Base-by-base conservation (phyloP, 2,329 filamentous ascomycete species). In the Ceratocystis colombiana region DNA sequence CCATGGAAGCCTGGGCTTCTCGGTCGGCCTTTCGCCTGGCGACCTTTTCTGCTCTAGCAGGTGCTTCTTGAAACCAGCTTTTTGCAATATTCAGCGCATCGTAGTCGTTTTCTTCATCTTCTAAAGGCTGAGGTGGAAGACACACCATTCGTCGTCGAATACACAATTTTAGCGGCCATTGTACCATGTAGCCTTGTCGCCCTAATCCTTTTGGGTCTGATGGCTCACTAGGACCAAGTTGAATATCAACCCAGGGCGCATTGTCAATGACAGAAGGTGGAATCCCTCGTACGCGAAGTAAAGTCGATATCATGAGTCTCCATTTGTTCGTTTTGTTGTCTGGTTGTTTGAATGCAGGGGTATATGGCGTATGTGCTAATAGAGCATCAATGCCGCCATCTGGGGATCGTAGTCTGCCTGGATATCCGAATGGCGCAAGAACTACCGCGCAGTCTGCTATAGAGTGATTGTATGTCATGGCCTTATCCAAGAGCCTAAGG, bases 91-190 rank as follows among this genome's bases (percentile, higher is more conserved):
- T 76, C 15, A 84, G 70, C 3, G 80, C 78, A 69, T 84, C 82
- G 64, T 80, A 77, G 4, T 74, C 76, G 64, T 77, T 72, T 73
- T 28, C 80, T 77, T 37, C 64, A 3, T 41, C 30, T 22, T 46
- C 77, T 76, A 8, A 77, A 68, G 5, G 74, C 45, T 72, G 76
- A 5, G 76, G 74, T n/a, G 73, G 73, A 28, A 77, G 72, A 10
- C 76, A 75, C n/a, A 79, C 72, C 20, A 76, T 72, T 63, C 76
- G 76, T 68, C 79, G 81, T 64, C 79, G 78, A 66, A 82, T 82
- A 69, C 81, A 83, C 1, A 84, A 76, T 20, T 75, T 75, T 1
- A 79, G 76, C 50, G 82, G 83, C 82, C 82, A 85, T 10, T 79
- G 77, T 28, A 84, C 76, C 5, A 75, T 77, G 3, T 12, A 77